Percentiles rank a stretch among this genome's conserved stretches.
These are phyloP conservation scores for Saturnispora mendoncae DNA, from an alignment of 805 yeast genomes.

Conservation along the genomic window DNA sequence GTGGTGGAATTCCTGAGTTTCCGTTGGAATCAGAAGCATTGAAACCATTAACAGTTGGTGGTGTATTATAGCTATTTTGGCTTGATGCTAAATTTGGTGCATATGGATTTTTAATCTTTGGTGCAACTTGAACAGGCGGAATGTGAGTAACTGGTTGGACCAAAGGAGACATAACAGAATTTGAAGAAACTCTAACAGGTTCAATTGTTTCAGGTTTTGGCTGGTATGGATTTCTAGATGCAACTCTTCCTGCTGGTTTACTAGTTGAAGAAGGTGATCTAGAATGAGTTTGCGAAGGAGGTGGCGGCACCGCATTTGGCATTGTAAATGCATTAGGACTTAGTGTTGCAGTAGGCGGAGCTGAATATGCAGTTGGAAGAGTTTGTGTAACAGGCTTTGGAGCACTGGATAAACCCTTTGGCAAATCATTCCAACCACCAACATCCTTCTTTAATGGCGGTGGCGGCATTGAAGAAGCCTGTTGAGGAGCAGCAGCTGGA, in stretches of 20 bases:
- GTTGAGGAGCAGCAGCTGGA: constrained; percentile 1
- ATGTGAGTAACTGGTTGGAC: constrained; percentile 12
- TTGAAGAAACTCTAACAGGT: constrained; percentile 18
- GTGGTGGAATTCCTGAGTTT: constrained; percentile 4
- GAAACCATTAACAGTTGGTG: constrained; percentile 2
- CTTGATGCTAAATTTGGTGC: constrained; percentile 30
- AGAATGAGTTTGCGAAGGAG: constrained; percentile 20
- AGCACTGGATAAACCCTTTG: constrained; percentile 32
- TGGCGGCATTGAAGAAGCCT: constrained; percentile 23
- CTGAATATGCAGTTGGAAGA: constrained; percentile 16
- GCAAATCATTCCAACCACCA: constrained; percentile 70
- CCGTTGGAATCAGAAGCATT: constrained; percentile 1
- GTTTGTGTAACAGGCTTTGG: constrained; percentile 19
- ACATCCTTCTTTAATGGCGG: constrained; percentile 33
- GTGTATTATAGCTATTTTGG: too few relatives aligned
- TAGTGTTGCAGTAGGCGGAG: not conserved
- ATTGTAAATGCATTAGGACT: constrained; percentile 5
- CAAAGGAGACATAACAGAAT: constrained; percentile 15
- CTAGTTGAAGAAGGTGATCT: constrained; percentile 25
- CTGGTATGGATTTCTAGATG: constrained; percentile 28
- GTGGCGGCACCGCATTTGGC: constrained; percentile 26
- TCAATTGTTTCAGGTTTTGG: constrained; percentile 24
- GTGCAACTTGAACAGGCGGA: constrained; percentile 17
- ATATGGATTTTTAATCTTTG: constrained; percentile 24
- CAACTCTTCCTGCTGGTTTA: constrained; percentile 1